Conservation (phyloP, 2,329 filamentous ascomycete genomes). For the Byssoonygena ceratinophila region DNA sequence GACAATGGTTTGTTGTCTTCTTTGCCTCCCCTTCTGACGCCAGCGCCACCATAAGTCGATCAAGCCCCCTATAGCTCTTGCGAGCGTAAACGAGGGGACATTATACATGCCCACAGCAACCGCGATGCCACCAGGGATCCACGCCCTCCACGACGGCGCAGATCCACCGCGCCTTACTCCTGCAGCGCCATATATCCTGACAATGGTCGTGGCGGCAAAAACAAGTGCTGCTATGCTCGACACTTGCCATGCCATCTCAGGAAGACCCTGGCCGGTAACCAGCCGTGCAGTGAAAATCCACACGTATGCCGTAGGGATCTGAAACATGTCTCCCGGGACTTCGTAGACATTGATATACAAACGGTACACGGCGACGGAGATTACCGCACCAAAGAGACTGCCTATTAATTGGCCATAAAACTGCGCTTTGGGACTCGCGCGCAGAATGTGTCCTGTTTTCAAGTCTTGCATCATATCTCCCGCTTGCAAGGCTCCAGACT, state of each 20-base stretch:
- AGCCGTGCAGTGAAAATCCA: slow-evolving; percentile 95
- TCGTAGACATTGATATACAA: slow-evolving; percentile 84
- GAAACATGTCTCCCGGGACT: slow-evolving; percentile 79
- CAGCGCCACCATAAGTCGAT: slow-evolving; percentile 67
- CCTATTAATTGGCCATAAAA: slow-evolving; percentile 96
- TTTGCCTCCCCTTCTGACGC: slow-evolving; percentile 33
- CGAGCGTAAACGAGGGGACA: slow-evolving; percentile 87
- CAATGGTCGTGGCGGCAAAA: slow-evolving; percentile 59
- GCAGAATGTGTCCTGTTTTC: slow-evolving; percentile 87
- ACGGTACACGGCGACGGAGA: slow-evolving; percentile 77
- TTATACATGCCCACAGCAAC: slow-evolving; percentile 99
- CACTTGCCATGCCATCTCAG: slow-evolving; percentile 71
- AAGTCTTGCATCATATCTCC: slow-evolving; percentile 96
- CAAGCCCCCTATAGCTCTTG: slow-evolving; percentile 68
- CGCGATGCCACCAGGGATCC: slow-evolving; percentile 83
- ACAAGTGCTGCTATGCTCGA: slow-evolving; percentile 62
- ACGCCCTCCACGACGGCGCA: slow-evolving; percentile 52
- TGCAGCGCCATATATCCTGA: slow-evolving; percentile 47
- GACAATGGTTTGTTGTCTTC: slow-evolving; percentile 12
- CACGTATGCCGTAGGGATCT: slow-evolving; percentile 88
- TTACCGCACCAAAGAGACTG: slow-evolving; percentile 70
- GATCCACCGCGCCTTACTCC: slow-evolving; percentile 25
- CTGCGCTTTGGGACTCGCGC: slow-evolving; percentile 84
- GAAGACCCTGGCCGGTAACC: slow-evolving; percentile 81
- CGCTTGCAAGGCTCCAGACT: slow-evolving; percentile 79